Conservation (phyloP, 1,139 yeast species). For the Ashbya aceris region DNA sequence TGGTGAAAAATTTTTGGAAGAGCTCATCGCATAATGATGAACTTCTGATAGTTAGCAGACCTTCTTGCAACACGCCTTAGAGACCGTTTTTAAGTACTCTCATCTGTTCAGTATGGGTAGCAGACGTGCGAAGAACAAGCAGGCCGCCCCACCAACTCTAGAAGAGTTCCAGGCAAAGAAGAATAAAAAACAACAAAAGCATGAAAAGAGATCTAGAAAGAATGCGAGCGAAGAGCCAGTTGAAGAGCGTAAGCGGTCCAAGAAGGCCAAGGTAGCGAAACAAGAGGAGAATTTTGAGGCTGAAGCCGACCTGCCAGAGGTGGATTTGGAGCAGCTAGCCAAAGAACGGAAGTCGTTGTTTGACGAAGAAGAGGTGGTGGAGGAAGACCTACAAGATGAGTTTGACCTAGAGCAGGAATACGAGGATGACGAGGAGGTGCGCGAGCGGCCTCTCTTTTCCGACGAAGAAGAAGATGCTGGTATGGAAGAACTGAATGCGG, state of each 20-base stretch:
- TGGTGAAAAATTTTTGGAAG: slow-evolving; percentile 9
- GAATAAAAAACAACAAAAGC: slow-evolving; percentile 36
- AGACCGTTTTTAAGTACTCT: not conserved
- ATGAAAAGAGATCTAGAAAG: slow-evolving; percentile 29
- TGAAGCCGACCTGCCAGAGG: slow-evolving; percentile 48
- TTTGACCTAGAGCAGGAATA: slow-evolving; percentile 49
- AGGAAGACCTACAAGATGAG: slow-evolving; percentile 45
- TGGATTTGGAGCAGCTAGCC: slow-evolving; percentile 53
- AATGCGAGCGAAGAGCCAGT: slow-evolving; percentile 17
- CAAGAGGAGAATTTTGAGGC: slow-evolving; percentile 30
- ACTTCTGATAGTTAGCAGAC: too few relatives aligned
- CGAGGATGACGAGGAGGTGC: slow-evolving; percentile 42
- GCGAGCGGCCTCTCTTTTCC: slow-evolving; percentile 72
- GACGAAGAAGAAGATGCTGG: slow-evolving; percentile 66
- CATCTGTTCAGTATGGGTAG: slow-evolving; percentile 48
- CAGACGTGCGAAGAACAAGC: slow-evolving; percentile 84
- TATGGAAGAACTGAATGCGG: slow-evolving; percentile 69
- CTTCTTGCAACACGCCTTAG: too few relatives aligned
- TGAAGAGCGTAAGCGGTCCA: slow-evolving; percentile 27
- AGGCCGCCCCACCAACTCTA: slow-evolving; percentile 77
- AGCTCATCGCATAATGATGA: slow-evolving; percentile 21
- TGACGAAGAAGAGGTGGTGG: slow-evolving; percentile 62
- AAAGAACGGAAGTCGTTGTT: slow-evolving; percentile 66
- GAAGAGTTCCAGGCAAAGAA: slow-evolving; percentile 69
- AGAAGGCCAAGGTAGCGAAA: slow-evolving; percentile 17